A percentile compares a stretch with the other conserved stretches of the same genome.
phyloP scores from a whole-genome alignment of 257 asterid genomes.

The Salvia rosmarinus region DNA sequence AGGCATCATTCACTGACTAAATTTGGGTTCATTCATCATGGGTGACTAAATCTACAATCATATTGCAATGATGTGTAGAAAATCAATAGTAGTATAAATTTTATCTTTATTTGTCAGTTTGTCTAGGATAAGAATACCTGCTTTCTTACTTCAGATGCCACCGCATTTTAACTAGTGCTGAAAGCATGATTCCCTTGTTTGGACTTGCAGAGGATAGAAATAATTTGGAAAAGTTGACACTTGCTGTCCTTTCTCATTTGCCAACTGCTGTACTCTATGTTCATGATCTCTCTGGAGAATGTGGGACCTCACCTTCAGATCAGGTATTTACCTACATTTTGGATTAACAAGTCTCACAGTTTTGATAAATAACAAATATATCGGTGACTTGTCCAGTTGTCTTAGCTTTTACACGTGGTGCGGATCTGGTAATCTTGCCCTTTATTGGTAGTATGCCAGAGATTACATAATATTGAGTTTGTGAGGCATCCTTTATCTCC shows the following conservation, averaged over 20 bases:
- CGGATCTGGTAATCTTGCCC: background rate
- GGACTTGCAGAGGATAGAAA: conserved; percentile 87
- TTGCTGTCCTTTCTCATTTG: conserved; percentile 92
- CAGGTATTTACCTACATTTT: conserved; percentile 58
- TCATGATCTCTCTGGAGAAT: conserved; percentile 94
- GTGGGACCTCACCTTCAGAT: conserved; percentile 96
- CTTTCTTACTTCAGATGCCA: conserved; percentile 16
- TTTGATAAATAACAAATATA: background rate
- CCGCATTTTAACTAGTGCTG: background rate
- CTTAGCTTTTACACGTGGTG: conserved; percentile 5
- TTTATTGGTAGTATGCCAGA: conserved; percentile 1
- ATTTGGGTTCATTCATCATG: background rate
- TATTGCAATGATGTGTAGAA: conserved; percentile 2
- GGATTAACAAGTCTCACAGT: background rate
- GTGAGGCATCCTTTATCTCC: background rate
- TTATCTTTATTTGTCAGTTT: background rate
- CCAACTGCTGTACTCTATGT: conserved; percentile 97
- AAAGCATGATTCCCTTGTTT: conserved; percentile 25
- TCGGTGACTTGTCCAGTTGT: background rate
- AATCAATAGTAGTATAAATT: background rate
- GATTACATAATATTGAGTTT: background rate
- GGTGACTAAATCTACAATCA: background rate
- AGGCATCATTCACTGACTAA: conserved; percentile 16
- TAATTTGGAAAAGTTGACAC: conserved; percentile 93
- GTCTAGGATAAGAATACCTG: conserved; percentile 1